A percentile compares a stretch with the other conserved stretches of the same genome.
Evolutionary conservation across 1,284 basidiomycete genomes (phyloP).

Genomic region (Rhodotorula sp.): DNA sequence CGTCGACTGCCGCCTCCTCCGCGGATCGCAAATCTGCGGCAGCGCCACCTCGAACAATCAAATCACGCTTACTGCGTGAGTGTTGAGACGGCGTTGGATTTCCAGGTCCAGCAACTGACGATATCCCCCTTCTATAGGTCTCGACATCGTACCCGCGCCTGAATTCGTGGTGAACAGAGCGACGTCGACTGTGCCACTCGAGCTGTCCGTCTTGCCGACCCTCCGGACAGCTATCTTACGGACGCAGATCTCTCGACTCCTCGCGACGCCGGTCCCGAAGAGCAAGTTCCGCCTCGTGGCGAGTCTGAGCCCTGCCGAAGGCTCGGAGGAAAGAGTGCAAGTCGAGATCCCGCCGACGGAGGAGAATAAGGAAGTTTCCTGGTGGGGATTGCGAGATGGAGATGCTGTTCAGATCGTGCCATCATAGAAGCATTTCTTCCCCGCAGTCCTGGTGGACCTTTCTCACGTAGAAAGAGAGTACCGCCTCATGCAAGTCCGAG

Average conservation of each 20-base stretch:
- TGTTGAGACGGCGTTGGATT: too few relatives aligned
- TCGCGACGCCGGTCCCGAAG: conserved; percentile 25
- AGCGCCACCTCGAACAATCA: background rate
- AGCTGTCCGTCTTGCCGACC: conserved; percentile 26
- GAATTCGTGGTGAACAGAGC: background rate
- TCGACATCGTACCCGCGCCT: conserved; percentile 8
- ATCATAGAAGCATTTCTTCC: background rate
- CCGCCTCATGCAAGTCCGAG: too few relatives aligned
- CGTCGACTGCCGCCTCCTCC: too few relatives aligned
- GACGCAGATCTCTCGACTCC: conserved; percentile 20
- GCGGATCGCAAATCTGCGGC: too few relatives aligned
- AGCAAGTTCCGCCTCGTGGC: conserved; percentile 27
- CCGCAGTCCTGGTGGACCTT: too few relatives aligned
- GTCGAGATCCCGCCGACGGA: conserved; percentile 28
- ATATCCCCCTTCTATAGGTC: background rate
- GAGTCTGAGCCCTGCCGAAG: background rate
- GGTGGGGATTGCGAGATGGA: conserved; percentile 37
- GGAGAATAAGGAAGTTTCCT: conserved; percentile 32
- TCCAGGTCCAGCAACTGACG: background rate
- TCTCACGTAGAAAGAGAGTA: too few relatives aligned
- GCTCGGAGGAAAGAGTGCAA: conserved; percentile 1
- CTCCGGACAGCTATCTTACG: conserved; percentile 31
- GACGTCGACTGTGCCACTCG: background rate
- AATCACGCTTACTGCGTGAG: background rate
- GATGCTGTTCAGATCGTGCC: conserved; percentile 19